A percentile compares a stretch with the other conserved stretches of the same genome.
Conservation (phyloP, 2,329 filamentous ascomycete species). For the Aureobasidium sp. region DNA sequence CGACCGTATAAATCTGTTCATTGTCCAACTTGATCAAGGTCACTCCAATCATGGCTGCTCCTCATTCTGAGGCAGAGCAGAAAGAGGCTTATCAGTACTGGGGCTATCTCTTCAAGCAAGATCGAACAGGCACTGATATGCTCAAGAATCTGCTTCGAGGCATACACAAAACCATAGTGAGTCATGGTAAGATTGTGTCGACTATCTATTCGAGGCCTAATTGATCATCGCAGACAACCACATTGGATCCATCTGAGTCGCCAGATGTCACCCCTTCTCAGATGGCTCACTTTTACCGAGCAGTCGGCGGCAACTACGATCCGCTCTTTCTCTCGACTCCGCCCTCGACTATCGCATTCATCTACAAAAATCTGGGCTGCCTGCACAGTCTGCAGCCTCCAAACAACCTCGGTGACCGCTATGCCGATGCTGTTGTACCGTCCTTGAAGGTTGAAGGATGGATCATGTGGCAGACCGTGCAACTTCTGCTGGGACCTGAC, state of each 20-base stretch:
- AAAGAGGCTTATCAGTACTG: slow-evolving; percentile 44
- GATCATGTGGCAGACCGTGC: slow-evolving; percentile 87
- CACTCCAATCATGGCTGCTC: neutral
- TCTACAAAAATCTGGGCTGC: slow-evolving; percentile 87
- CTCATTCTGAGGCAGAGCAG: slow-evolving; percentile 21
- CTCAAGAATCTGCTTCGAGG: slow-evolving; percentile 41
- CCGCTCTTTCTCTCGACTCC: slow-evolving; percentile 71
- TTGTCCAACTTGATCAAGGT: too few species aligned
- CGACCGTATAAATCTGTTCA: neutral
- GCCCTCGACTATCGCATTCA: slow-evolving; percentile 72
- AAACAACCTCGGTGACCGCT: slow-evolving; percentile 53
- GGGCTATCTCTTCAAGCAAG: slow-evolving; percentile 45
- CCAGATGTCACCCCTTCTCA: slow-evolving; percentile 43
- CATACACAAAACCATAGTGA: slow-evolving; percentile 41
- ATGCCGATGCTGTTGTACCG: slow-evolving; percentile 68
- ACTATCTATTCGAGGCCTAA: neutral
- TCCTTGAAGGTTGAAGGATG: slow-evolving; percentile 79
- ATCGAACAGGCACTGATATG: slow-evolving; percentile 44
- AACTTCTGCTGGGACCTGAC: slow-evolving; percentile 78
- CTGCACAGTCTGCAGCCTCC: slow-evolving; percentile 74
- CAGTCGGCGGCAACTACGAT: slow-evolving; percentile 42
- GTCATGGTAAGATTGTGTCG: neutral
- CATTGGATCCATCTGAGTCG: slow-evolving; percentile 38
- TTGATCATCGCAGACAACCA: slow-evolving; percentile 4
- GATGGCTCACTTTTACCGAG: slow-evolving; percentile 44